Evolutionary conservation across 768 basidiomycete genomes (phyloP).

Genomic region (Tricholoma matsutake): DNA sequence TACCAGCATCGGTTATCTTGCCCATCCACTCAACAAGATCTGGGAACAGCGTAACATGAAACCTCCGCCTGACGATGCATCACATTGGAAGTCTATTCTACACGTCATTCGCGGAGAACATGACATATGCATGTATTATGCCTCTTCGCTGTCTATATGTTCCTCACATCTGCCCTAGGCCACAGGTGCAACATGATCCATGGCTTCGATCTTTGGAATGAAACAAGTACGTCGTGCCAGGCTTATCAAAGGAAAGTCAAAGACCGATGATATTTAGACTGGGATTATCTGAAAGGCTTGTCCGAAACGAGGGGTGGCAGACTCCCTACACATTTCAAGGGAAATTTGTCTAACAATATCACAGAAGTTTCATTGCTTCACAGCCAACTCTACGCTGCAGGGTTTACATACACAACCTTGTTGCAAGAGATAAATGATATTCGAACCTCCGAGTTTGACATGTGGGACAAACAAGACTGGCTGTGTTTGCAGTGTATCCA

Average conservation of each 20-base stretch:
- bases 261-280: constrained; percentile 8
- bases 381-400: neutral
- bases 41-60: constrained; percentile 19
- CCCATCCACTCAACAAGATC: constrained; percentile 13
- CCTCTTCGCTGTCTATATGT: neutral
- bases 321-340: constrained; percentile 2
- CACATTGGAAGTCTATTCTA: constrained; percentile 19
- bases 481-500: constrained; percentile 29
- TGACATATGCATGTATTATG: constrained; percentile 8
- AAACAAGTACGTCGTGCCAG: constrained; percentile 13
- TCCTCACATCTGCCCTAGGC: constrained; percentile 8
- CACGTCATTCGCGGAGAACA: constrained; percentile 8
- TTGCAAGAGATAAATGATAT: constrained; percentile 15
- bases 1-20: constrained; percentile 9
- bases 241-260: neutral
- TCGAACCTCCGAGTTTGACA: constrained; percentile 8
- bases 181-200: constrained; percentile 9
- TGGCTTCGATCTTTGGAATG: constrained; percentile 17
- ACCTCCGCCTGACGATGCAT: constrained; percentile 11
- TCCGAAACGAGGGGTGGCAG: neutral
- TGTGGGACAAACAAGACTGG: constrained; percentile 28
- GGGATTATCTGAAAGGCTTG: constrained; percentile 14
- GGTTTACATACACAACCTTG: constrained; percentile 6
- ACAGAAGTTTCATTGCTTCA: neutral
- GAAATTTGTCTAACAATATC: constrained; percentile 1